phyloP scores from a whole-genome alignment of 495 filamentous ascomycete species.

The Aspergillus ellipticus region DNA sequence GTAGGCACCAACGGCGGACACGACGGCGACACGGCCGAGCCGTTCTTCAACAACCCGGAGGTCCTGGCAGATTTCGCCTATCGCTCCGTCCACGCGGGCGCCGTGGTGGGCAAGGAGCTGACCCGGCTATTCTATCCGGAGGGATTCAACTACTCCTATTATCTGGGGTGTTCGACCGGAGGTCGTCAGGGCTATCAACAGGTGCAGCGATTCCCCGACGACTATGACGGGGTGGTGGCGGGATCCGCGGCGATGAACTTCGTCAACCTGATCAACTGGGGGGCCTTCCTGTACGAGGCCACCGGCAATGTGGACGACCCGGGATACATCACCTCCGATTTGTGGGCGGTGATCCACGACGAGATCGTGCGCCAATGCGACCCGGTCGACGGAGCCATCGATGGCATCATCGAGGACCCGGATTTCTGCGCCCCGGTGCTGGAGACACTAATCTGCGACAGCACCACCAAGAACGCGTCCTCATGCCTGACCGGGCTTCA shows the following conservation, averaged over 20 bases:
- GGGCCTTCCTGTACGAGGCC: conserved; percentile 48
- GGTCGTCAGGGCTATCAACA: conserved; percentile 53
- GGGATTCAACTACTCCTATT: conserved; percentile 47
- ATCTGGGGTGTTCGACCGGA: conserved; percentile 55
- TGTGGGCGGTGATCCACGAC: conserved; percentile 50
- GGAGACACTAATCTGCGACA: conserved; percentile 49
- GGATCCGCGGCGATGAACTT: conserved; percentile 54
- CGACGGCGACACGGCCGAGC: conserved; percentile 47
- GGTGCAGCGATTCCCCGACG: conserved; percentile 46
- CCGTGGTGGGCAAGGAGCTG: conserved; percentile 48
- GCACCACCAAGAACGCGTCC: conserved; percentile 21
- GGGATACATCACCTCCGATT: conserved; percentile 47
- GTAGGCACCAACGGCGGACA: conserved; percentile 58
- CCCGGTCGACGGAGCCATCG: conserved; percentile 55
- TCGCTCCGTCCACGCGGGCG: conserved; percentile 48
- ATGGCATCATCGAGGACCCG: conserved; percentile 63
- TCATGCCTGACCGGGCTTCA: conserved; percentile 56
- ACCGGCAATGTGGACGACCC: conserved; percentile 43
- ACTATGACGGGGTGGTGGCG: conserved; percentile 65
- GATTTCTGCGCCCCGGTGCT: conserved; percentile 54
- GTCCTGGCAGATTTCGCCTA: conserved; percentile 50
- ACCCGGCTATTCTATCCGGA: conserved; percentile 46
- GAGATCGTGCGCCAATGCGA: conserved; percentile 67
- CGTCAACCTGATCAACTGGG: conserved; percentile 50
- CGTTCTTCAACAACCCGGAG: conserved; percentile 50